Evolutionary conservation across 108 stramenopile genomes (phyloP).

Genomic region (Cyclostephanos tholiformis): DNA sequence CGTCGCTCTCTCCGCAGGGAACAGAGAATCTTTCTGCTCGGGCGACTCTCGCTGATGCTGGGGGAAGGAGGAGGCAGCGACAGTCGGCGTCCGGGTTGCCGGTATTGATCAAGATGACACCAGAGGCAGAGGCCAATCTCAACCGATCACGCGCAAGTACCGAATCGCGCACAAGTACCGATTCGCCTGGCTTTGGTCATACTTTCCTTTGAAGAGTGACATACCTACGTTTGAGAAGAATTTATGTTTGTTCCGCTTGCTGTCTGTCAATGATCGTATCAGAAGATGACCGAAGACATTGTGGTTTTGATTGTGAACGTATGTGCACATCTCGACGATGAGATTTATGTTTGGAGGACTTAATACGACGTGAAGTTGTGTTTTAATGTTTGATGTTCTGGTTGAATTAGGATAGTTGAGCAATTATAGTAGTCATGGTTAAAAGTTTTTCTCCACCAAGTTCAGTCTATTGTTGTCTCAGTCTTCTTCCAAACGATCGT

Average conservation of each 20-base stretch:
- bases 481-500: too few species aligned
- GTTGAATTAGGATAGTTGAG: too few species aligned
- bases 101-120: not conserved
- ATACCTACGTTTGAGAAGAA: not conserved
- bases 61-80: not conserved
- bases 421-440: too few species aligned
- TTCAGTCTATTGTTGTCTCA: too few species aligned
- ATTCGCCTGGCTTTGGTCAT: not conserved
- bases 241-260: not conserved
- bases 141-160: not conserved
- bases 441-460: too few species aligned
- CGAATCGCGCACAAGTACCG: not conserved
- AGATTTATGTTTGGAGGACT: too few species aligned
- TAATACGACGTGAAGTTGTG: too few species aligned
- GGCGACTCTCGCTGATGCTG: not conserved
- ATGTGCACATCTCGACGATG: too few species aligned
- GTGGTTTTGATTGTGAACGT: too few species aligned
- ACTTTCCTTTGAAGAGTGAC: not conserved
- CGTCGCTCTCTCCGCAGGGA: not conserved
- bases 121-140: not conserved
- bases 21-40: not conserved
- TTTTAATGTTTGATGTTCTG: too few species aligned
- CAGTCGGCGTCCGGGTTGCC: not conserved
- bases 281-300: too few species aligned
- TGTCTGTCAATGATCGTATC: too few species aligned